Evolutionary conservation across 306 rosid species (phyloP), one percentile per base, ranked within the genome.

Genomic region (Begonia peltatifolia): DNA sequence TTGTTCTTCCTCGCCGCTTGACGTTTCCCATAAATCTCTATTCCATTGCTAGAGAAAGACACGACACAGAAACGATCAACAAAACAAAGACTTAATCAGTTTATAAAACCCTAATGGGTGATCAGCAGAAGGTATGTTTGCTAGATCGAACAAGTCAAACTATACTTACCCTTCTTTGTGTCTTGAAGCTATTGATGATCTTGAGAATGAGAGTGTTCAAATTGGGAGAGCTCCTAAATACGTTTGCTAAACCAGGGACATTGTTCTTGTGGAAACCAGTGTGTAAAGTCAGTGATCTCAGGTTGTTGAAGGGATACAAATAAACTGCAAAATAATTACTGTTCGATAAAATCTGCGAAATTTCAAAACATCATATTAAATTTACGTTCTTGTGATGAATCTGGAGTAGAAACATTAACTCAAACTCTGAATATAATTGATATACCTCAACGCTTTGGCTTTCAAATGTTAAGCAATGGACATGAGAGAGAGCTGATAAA

Each of bases 331-430:
- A 70, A 49, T 81, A 74, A 50, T 57, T 74, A 41, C 23, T 71
- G 55, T 63, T 79, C 30, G 96, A 88, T 23, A 84, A 38, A 73
- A 88, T 58, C 94, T 88, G 93, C 79, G 72, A 50, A 14, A 25
- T 25, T 25, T 25, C 35, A 25, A 5, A 20, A 30, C 38, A 7
- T 30, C 38, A 30, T 9, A 30, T 30, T 30, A 30, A 5, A 30
- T 30, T 5, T 5, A 30, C 38, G 6, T 5, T 30, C 0, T 30
- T 30, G 9, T 30, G 3, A 1, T 5, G 11, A 42, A 2, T 2
- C 23, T 60, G 4, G 42, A 15, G 13, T 17, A 35, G 23, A 10
- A 3, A 13, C 30, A 47, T 46, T n/a, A 16, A n/a, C 30, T 20
- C n/a, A 22, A 47, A 59, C 35, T 4, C 6, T 14, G 9, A 47